Evolutionary conservation across 2,329 filamentous ascomycete species (phyloP).

Genomic region (Hypomyces perniciosus): DNA sequence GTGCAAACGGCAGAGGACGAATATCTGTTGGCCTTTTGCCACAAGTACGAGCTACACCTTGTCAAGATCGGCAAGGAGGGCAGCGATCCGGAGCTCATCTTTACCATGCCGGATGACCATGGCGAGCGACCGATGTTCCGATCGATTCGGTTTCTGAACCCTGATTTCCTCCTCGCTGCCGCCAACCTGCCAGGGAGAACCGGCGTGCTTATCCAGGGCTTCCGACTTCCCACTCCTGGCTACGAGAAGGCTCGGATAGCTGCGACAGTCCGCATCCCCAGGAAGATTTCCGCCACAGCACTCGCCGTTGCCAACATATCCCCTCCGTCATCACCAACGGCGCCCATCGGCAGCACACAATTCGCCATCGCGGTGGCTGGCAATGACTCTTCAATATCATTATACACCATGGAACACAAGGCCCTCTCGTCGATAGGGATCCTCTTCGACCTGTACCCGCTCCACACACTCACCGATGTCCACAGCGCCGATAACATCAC

Average conservation of each 20-base stretch:
- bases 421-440: constrained; percentile 41
- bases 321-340: constrained; percentile 43
- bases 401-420: constrained; percentile 71
- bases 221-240: constrained; percentile 42
- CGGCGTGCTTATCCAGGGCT: constrained; percentile 51
- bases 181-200: constrained; percentile 54
- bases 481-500: constrained; percentile 53
- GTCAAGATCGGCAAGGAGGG: constrained; percentile 50
- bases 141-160: constrained; percentile 52
- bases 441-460: constrained; percentile 45
- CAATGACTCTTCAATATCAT: constrained; percentile 69
- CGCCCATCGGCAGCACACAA: constrained; percentile 59
- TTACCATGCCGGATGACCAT: constrained; percentile 47
- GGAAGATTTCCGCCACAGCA: constrained; percentile 65
- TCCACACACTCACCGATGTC: constrained; percentile 47
- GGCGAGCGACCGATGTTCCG: constrained; percentile 47
- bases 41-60: constrained; percentile 67
- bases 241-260: constrained; percentile 42
- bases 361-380: constrained; percentile 75
- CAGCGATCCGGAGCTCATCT: constrained; percentile 48
- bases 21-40: constrained; percentile 73
- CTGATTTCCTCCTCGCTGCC: constrained; percentile 51
- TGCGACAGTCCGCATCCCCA: constrained; percentile 53
- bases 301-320: constrained; percentile 70
- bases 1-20: constrained; percentile 47